Percentiles rank a stretch among this genome's conserved stretches.
Conservation (phyloP, 164 flowering plant genomes). For the Chimonanthus salicifolius region DNA sequence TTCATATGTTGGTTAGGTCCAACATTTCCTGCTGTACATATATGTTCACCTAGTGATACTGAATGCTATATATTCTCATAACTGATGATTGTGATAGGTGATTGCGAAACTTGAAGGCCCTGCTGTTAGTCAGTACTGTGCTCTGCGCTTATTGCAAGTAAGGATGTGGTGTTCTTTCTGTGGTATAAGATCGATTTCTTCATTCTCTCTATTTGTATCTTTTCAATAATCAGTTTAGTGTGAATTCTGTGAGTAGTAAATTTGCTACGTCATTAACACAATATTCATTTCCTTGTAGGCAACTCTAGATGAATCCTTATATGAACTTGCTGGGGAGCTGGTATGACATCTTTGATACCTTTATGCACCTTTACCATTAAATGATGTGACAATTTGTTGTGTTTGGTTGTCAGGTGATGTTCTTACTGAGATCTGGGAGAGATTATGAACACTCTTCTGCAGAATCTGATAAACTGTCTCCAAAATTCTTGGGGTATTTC, state of each 20-base stretch:
- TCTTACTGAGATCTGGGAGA: conserved; percentile 93
- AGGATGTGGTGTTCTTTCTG: not conserved
- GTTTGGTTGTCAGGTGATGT: conserved; percentile 62
- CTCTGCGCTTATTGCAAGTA: conserved; percentile 89
- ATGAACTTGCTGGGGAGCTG: conserved; percentile 99
- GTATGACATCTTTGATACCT: conserved; percentile 29
- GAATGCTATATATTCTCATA: not conserved
- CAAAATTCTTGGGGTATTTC: conserved; percentile 86
- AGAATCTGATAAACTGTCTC: conserved; percentile 76
- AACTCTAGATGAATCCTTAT: conserved; percentile 90
- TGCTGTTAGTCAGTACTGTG: conserved; percentile 97
- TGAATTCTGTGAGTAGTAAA: not conserved
- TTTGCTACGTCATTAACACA: conserved; percentile 5
- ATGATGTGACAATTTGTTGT: conserved; percentile 1
- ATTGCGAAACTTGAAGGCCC: conserved; percentile 99
- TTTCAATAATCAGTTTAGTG: not conserved
- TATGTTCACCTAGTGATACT: not conserved
- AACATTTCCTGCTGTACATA: no score
- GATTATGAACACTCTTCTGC: conserved; percentile 64
- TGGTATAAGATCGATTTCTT: not conserved
- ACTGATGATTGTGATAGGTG: conserved; percentile 45
- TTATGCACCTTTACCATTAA: not conserved
- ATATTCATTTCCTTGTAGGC: conserved; percentile 48
- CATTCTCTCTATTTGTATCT: not conserved
- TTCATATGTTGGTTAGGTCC: no score